Evolutionary conservation across 352 stramenopile species (phyloP).

Genomic region (Phytophthora pseudosyringae): DNA sequence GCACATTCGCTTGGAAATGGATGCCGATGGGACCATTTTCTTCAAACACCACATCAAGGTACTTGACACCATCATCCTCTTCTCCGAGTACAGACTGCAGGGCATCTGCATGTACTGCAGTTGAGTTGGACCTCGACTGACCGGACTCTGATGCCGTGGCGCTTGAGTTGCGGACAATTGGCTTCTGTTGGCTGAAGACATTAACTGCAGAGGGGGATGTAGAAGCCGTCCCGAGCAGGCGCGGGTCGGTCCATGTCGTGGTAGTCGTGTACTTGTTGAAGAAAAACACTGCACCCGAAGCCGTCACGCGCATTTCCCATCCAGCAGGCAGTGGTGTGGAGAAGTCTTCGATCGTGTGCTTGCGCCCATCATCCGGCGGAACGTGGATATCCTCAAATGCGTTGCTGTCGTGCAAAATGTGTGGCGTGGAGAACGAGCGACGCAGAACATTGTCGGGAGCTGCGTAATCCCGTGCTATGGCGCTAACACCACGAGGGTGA

Average conservation of each 20-base stretch:
- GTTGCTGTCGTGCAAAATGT: conserved; percentile 35
- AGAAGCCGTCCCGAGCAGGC: conserved; percentile 31
- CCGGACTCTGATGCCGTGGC: conserved; percentile 19
- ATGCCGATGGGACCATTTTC: conserved; percentile 79
- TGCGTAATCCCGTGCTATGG: conserved; percentile 32
- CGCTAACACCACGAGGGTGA: conserved; percentile 34
- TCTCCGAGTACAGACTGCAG: not conserved
- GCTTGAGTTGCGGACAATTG: conserved; percentile 16
- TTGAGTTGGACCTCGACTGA: conserved; percentile 30
- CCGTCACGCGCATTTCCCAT: conserved; percentile 86
- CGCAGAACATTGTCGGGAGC: conserved; percentile 37
- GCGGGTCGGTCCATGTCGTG: conserved; percentile 80
- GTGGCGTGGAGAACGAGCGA: conserved; percentile 53
- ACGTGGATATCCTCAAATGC: conserved; percentile 41
- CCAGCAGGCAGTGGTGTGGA: conserved; percentile 71
- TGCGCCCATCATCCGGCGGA: conserved; percentile 61
- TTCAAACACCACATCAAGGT: conserved; percentile 79
- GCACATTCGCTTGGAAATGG: conserved; percentile 81
- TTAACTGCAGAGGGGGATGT: conserved; percentile 16
- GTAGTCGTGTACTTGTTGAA: conserved; percentile 76
- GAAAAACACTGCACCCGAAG: conserved; percentile 75
- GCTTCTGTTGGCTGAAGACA: conserved; percentile 19
- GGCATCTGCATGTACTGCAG: conserved; percentile 11
- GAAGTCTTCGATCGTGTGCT: conserved; percentile 80
- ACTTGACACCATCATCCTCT: conserved; percentile 26